Evolutionary conservation across 1,284 basidiomycete genomes (phyloP), one percentile per base, ranked within the genome.

Genomic region (Mycosarcoma mackinlayi): DNA sequence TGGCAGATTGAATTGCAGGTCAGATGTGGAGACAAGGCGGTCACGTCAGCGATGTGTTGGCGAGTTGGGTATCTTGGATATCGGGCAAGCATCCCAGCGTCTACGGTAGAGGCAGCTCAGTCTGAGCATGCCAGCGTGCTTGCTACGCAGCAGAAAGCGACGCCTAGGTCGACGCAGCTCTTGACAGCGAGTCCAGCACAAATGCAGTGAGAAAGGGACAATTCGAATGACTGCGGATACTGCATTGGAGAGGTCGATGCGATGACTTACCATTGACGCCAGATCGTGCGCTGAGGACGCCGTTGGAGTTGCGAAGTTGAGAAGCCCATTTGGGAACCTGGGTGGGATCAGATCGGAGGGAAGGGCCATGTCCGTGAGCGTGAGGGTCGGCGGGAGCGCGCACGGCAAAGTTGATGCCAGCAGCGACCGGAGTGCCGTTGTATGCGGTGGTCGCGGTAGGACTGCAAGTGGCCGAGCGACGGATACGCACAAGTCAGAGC

Each of bases 361-460:
- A 66, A 57, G 69, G 61, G 48, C 68, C 64, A 54, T 72, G 65
- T 51, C 67, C 68, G 56, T 75, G 59, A 59, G 64, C 61, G 54
- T 71, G 73, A 14, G 70, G 68, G 61, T 77, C 77, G 54, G 57
- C 71, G 33, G 75, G 75, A 44, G 77, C 77, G 23, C 77, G 75
- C 13, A 50, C 77, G 53, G 62, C 56, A 46, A 74, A 60, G 77
- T 77, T 79, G 67, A 73, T 68, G 61, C 60, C 63, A 56, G 59
- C 52, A 57, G 72, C 72, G 35, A 74, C 48, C 45, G 75, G 75
- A 25, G 63, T 70, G 41, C 75, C 75, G 68, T 65, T 68, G 62
- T 56, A 62, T 40, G 72, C 62, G 34, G 72, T 67, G 40, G 68
- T 63, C 38, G 72, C 65, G 47, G 75, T 74, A 28, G 75, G 75